Evolutionary conservation across 2,329 filamentous ascomycete species (phyloP), one percentile per base, ranked within the genome.

Genomic region (Pochonia chlamydosporia): DNA sequence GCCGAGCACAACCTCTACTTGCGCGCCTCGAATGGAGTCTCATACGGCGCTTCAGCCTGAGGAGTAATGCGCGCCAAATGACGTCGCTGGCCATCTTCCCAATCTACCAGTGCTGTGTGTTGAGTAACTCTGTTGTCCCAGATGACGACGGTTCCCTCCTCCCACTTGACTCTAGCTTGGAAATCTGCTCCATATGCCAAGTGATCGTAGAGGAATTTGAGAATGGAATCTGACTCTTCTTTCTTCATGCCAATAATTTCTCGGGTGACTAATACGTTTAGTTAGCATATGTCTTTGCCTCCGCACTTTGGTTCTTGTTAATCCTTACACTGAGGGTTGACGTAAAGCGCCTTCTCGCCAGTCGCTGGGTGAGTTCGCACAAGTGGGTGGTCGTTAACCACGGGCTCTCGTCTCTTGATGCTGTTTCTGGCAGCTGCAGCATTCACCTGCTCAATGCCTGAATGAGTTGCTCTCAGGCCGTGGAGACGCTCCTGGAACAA

Each of bases 71-170:
- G 78, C 5, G 88, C 89, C 52, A 95, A 67, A 68, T 95, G 89
- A 43, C 89, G 76, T 49, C 89, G 74, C 64, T 88, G 81, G 3
- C 88, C 88, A 61, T 81, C 81, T 56, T 85, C 80, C 89, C 89
- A 95, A 63, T 95, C 89, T 3, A 92, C 72, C 33, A 92, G 70
- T 2, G 89, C 89, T 6, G 85, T 85, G 64, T 95, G 89, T 55
- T 82, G 78, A 9, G 86, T 90, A 0, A 91, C 80, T 26, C 88
- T 75, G 69, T 92, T 93, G 63, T 93, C 89, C 88, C 88, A 95
- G 1, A 92, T 82, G 2, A 93, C 86, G 1, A 95, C 88, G 0
- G 87, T 92, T n/a, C 81, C 78, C 37, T 81, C 74, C 56, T 82
- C 81, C 89, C 89, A 95, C 63, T 84, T 86, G 43, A 95, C 76